phyloP scores from a whole-genome alignment of 306 rosid genomes.

The Sphenostylis stenocarpa region DNA sequence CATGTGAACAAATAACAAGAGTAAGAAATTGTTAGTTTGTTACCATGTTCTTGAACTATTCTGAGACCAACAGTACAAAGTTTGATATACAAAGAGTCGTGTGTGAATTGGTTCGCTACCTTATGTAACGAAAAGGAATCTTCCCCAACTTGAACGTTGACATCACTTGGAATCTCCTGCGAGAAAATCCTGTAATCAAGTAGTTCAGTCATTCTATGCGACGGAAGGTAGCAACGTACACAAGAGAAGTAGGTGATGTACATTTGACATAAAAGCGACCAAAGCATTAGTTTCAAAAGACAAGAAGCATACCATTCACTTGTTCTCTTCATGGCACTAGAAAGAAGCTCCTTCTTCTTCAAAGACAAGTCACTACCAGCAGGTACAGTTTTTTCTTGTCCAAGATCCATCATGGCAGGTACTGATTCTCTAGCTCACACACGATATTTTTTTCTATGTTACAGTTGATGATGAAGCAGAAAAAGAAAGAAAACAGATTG shows the following conservation, averaged over 20 bases:
- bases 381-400: slow-evolving; percentile 41
- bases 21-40: neutral
- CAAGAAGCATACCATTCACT: slow-evolving; percentile 80
- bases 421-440: slow-evolving; percentile 37
- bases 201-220: slow-evolving; percentile 18
- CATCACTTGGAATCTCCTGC: slow-evolving; percentile 95
- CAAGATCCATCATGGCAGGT: slow-evolving; percentile 62
- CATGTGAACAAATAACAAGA: neutral
- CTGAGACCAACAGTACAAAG: neutral
- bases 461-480: slow-evolving; percentile 34
- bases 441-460: slow-evolving; percentile 41
- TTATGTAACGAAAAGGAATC: slow-evolving; percentile 81
- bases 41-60: neutral
- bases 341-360: slow-evolving; percentile 81
- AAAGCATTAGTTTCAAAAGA: neutral
- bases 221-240: slow-evolving; percentile 16
- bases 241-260: slow-evolving; percentile 9
- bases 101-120: slow-evolving; percentile 48
- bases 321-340: slow-evolving; percentile 86
- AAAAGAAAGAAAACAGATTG: slow-evolving; percentile 22
- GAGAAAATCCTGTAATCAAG: slow-evolving; percentile 79
- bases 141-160: slow-evolving; percentile 72
- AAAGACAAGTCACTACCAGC: slow-evolving; percentile 54
- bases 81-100: slow-evolving; percentile 13
- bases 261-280: neutral